phyloP scores from a whole-genome alignment of 768 basidiomycete genomes.

The Zangia roseola region DNA sequence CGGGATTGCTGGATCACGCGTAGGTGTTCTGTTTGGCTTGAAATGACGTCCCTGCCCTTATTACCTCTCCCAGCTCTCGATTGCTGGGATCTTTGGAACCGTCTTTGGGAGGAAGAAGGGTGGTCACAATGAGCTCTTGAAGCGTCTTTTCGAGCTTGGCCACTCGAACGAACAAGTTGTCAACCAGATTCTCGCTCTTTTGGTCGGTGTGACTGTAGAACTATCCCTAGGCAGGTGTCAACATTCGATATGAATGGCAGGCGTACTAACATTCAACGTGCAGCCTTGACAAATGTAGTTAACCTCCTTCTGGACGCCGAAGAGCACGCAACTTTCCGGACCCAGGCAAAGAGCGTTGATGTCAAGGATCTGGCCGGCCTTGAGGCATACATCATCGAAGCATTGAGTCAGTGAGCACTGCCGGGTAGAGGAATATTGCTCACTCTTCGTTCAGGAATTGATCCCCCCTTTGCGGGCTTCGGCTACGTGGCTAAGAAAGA shows the following conservation, averaged over 20 bases:
- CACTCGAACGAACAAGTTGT: conserved; percentile 59
- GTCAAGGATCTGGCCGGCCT: conserved; percentile 40
- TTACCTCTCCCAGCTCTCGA: conserved; percentile 25
- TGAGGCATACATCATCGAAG: conserved; percentile 62
- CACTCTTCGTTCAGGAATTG: conserved; percentile 49
- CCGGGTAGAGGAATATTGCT: neutral
- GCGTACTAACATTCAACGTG: conserved; percentile 1
- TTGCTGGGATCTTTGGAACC: conserved; percentile 44
- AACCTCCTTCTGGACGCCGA: conserved; percentile 62
- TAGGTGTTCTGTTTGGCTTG: conserved; percentile 22
- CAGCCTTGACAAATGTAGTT: conserved; percentile 64
- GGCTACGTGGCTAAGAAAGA: conserved; percentile 55
- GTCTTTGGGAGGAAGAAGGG: conserved; percentile 48
- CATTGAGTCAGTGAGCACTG: conserved; percentile 53
- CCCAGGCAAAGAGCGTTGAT: conserved; percentile 31
- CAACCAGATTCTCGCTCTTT: conserved; percentile 68
- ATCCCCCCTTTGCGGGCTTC: conserved; percentile 70
- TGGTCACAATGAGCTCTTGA: conserved; percentile 49
- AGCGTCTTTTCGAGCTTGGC: conserved; percentile 55
- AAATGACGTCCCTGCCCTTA: neutral
- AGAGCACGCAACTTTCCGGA: conserved; percentile 37
- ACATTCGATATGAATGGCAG: neutral
- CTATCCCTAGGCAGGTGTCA: conserved; percentile 56
- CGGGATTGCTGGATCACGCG: conserved; percentile 42
- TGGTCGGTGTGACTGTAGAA: conserved; percentile 68